These are phyloP conservation scores for Nicotiana otophora DNA, from an alignment of 257 asterid species.

Conservation along the genomic window DNA sequence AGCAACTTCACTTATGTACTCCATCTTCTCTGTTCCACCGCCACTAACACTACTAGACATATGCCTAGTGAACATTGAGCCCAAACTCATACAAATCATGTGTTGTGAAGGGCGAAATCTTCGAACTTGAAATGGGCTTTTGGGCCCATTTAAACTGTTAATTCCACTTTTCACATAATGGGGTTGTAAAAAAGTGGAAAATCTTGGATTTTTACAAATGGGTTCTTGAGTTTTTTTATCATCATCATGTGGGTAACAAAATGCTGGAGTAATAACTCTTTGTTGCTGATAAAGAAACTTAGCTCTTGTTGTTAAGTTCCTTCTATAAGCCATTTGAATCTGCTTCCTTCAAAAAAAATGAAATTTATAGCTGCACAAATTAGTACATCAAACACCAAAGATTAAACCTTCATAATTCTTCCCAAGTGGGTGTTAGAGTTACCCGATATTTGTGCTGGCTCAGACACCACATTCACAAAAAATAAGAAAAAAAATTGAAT, in stretches of 20 bases:
- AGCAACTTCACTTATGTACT: slow-evolving; percentile 47
- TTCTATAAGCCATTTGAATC: slow-evolving; percentile 62
- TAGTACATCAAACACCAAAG: neutral
- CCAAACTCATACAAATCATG: slow-evolving; percentile 34
- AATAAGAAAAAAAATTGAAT: no score
- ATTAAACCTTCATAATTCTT: no score
- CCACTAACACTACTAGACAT: slow-evolving; percentile 44
- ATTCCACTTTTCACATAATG: slow-evolving; percentile 18
- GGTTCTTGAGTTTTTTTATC: slow-evolving; percentile 26
- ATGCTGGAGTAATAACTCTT: slow-evolving; percentile 38
- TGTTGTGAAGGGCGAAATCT: slow-evolving; percentile 21
- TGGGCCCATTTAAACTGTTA: slow-evolving; percentile 22
- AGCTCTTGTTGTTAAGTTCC: slow-evolving; percentile 61
- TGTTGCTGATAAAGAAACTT: slow-evolving; percentile 56
- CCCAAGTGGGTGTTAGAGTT: no score
- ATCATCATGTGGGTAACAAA: slow-evolving; percentile 29
- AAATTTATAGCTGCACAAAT: neutral
- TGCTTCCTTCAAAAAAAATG: neutral
- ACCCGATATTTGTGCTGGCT: no score
- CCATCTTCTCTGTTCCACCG: slow-evolving; percentile 48
- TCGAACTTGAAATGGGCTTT: slow-evolving; percentile 22
- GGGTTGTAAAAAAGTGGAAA: slow-evolving; percentile 25
- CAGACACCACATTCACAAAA: no score
- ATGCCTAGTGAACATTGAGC: slow-evolving; percentile 33
- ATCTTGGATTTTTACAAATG: slow-evolving; percentile 15